phyloP scores from a whole-genome alignment of 768 basidiomycete species.

The Pholiota molesta region DNA sequence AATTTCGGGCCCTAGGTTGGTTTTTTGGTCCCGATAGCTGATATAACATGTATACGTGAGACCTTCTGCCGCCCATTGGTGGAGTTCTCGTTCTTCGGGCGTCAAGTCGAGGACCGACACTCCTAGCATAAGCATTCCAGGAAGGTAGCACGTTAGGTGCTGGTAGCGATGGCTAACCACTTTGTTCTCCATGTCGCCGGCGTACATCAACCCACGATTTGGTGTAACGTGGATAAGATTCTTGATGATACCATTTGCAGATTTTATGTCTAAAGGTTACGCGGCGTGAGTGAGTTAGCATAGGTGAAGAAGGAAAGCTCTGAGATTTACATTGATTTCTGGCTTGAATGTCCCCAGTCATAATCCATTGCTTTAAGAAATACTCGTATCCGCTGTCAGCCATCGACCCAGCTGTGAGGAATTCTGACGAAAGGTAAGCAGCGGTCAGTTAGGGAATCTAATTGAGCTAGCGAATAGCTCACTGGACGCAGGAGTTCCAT shows the following conservation, averaged over 20 bases:
- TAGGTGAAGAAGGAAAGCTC: background rate
- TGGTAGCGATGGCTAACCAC: conserved; percentile 51
- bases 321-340: conserved; percentile 51
- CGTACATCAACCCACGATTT: conserved; percentile 61
- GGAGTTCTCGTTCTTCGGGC: conserved; percentile 42
- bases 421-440: conserved; percentile 25
- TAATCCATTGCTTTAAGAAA: conserved; percentile 64
- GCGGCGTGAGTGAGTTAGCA: no score
- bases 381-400: conserved; percentile 74
- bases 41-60: conserved; percentile 72
- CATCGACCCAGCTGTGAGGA: conserved; percentile 55
- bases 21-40: conserved; percentile 64
- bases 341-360: conserved; percentile 49
- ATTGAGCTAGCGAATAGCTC: conserved; percentile 8
- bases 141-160: conserved; percentile 73
- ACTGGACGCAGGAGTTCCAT: conserved; percentile 29
- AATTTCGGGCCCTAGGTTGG: conserved; percentile 68
- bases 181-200: conserved; percentile 49
- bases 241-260: conserved; percentile 56
- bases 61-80: conserved; percentile 73
- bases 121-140: conserved; percentile 66
- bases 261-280: conserved; percentile 44
- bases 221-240: conserved; percentile 62
- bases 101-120: conserved; percentile 47
- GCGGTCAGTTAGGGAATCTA: background rate